Evolutionary conservation across 305 asterid species (phyloP).

Genomic region (Fraxinus ornus): DNA sequence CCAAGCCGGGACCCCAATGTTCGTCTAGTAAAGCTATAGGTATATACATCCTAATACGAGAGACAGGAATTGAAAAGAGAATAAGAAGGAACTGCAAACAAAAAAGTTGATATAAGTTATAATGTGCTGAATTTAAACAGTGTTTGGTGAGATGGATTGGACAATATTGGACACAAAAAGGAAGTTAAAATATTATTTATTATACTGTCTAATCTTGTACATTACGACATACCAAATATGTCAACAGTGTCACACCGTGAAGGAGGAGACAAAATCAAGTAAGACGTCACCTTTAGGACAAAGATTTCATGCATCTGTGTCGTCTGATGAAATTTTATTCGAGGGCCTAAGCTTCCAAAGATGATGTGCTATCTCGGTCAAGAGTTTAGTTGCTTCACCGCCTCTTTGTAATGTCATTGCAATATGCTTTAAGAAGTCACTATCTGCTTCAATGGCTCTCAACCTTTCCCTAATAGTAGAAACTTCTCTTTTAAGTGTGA

Average conservation of each 20-base stretch:
- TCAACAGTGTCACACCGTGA: neutral
- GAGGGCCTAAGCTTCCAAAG: conserved; percentile 48
- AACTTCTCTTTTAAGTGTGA: conserved; percentile 56
- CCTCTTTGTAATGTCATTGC: conserved; percentile 70
- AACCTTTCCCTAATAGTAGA: conserved; percentile 60
- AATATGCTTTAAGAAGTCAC: conserved; percentile 77
- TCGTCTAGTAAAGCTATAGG: conserved; percentile 6
- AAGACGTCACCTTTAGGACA: neutral
- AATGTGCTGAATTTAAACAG: neutral
- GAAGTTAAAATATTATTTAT: neutral
- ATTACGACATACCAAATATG: neutral
- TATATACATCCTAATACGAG: conserved; percentile 18
- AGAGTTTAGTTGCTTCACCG: conserved; percentile 60
- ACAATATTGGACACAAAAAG: neutral
- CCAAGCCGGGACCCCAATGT: conserved; percentile 8
- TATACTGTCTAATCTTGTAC: neutral
- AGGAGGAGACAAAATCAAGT: neutral
- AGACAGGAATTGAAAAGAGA: conserved; percentile 21
- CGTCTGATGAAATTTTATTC: conserved; percentile 28
- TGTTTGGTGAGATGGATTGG: neutral
- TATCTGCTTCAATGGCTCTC: conserved; percentile 81
- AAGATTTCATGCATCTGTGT: conserved; percentile 31
- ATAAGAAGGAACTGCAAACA: conserved; percentile 22
- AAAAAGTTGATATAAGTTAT: neutral
- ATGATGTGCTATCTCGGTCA: conserved; percentile 80